These are phyloP conservation scores for Aspergillus piperis DNA, from an alignment of 2,329 filamentous ascomycete species.

Conservation along the genomic window DNA sequence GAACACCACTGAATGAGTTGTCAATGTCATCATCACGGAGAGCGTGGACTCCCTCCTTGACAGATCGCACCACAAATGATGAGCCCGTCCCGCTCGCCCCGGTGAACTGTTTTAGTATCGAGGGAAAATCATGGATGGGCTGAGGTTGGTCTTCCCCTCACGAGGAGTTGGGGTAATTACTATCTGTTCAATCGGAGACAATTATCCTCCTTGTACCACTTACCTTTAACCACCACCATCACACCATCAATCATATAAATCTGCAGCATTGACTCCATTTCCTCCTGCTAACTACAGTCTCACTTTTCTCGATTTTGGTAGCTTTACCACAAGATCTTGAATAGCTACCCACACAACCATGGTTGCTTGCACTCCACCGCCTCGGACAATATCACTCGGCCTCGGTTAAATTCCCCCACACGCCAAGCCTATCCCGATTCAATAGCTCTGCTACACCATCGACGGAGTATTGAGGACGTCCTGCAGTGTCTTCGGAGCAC, in stretches of 20 bases:
- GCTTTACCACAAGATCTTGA: not conserved
- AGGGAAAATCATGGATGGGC: constrained; percentile 10
- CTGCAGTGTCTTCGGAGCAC: not conserved
- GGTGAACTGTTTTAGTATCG: constrained; percentile 25
- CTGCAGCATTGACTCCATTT: not conserved
- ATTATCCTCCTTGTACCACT: not conserved
- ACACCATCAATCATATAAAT: too few species aligned
- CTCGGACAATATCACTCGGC: not conserved
- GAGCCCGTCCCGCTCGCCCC: constrained; percentile 11
- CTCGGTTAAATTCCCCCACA: constrained; percentile 27
- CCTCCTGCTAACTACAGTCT: too few species aligned
- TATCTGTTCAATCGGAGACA: too few species aligned
- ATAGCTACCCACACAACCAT: not conserved
- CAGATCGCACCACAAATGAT: constrained; percentile 4
- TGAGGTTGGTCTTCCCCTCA: constrained; percentile 32
- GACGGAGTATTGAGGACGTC: not conserved
- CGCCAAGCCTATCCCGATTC: constrained; percentile 8
- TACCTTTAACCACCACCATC: not conserved
- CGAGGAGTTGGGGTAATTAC: constrained; percentile 32
- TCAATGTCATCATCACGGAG: constrained; percentile 4
- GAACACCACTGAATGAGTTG: not conserved
- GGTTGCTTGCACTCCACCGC: not conserved
- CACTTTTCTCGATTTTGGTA: too few species aligned
- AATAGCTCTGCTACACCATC: not conserved
- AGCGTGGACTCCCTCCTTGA: not conserved